Percentiles rank a stretch among this genome's conserved stretches.
These are phyloP conservation scores for Lagenaria siceraria DNA, from an alignment of 306 rosid genomes.

Conservation along the genomic window DNA sequence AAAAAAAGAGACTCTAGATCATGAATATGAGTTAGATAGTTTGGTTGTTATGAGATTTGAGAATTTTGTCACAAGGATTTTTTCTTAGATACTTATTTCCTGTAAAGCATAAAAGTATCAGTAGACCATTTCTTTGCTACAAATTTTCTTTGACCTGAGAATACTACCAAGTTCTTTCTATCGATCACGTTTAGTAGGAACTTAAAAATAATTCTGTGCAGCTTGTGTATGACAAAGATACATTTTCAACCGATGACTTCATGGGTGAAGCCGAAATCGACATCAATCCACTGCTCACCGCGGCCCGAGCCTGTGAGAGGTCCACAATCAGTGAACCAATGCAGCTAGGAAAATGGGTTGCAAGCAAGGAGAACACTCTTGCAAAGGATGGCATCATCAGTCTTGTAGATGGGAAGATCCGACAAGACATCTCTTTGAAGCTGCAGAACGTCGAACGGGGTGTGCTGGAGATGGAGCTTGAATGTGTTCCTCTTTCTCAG, in stretches of 20 bases:
- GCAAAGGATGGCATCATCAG: conserved; percentile 51
- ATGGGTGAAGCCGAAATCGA: conserved; percentile 98
- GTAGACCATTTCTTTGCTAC: not conserved
- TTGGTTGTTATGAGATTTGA: not conserved
- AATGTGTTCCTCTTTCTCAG: conserved; percentile 88
- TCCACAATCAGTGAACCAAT: conserved; percentile 23
- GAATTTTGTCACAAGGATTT: not conserved
- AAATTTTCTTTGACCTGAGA: not conserved
- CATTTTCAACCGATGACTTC: conserved; percentile 72
- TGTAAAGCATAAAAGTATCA: not conserved
- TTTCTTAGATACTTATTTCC: not conserved
- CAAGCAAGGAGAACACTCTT: conserved; percentile 43
- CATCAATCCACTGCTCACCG: conserved; percentile 72
- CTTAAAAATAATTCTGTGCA: conserved; percentile 21
- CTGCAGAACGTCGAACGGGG: conserved; percentile 85
- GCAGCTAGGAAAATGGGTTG: conserved; percentile 54
- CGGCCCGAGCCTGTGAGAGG: conserved; percentile 63
- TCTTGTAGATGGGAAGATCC: conserved; percentile 51
- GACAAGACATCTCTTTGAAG: conserved; percentile 58
- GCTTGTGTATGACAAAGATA: conserved; percentile 88
- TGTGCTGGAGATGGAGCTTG: conserved; percentile 63
- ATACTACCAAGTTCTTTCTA: not conserved
- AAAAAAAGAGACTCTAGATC: not conserved
- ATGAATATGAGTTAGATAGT: not conserved
- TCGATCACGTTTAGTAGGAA: not conserved